Conservation (phyloP, 2,329 filamentous ascomycete genomes). For the Penicillium verrucosum region DNA sequence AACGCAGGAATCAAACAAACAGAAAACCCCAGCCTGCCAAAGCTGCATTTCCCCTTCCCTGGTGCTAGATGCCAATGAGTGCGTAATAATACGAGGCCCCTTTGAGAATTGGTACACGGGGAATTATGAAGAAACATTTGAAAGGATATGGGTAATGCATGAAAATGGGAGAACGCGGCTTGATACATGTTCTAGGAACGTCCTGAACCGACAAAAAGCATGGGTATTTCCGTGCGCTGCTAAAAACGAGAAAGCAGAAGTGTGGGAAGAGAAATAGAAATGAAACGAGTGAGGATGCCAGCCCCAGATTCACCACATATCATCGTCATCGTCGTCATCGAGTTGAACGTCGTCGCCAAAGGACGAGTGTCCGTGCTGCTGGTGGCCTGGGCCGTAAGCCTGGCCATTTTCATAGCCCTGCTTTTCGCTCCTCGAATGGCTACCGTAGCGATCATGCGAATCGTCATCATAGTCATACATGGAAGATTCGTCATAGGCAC, state of each 20-base stretch:
- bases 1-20: neutral
- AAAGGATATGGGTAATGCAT: slow-evolving; percentile 3
- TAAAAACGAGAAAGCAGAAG: slow-evolving; percentile 27
- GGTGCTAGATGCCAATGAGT: neutral
- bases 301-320: slow-evolving; percentile 47
- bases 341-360: slow-evolving; percentile 43
- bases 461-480: slow-evolving; percentile 52
- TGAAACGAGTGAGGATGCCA: slow-evolving; percentile 18
- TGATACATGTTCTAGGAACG: slow-evolving; percentile 31
- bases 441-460: slow-evolving; percentile 36
- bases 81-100: slow-evolving; percentile 2
- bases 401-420: slow-evolving; percentile 40
- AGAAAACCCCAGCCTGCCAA: neutral
- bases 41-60: neutral
- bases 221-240: slow-evolving; percentile 32
- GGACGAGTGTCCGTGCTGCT: slow-evolving; percentile 41
- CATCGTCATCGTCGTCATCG: slow-evolving; percentile 45
- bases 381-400: slow-evolving; percentile 34
- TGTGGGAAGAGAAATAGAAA: slow-evolving; percentile 13
- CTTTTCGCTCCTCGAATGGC: slow-evolving; percentile 38
- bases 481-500: slow-evolving; percentile 49
- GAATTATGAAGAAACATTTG: neutral
- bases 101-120: neutral
- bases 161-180: slow-evolving; percentile 5
- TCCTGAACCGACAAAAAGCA: slow-evolving; percentile 27